These are phyloP conservation scores for Leccinum fibrillosum DNA, from an alignment of 768 basidiomycete species.

Conservation along the genomic window DNA sequence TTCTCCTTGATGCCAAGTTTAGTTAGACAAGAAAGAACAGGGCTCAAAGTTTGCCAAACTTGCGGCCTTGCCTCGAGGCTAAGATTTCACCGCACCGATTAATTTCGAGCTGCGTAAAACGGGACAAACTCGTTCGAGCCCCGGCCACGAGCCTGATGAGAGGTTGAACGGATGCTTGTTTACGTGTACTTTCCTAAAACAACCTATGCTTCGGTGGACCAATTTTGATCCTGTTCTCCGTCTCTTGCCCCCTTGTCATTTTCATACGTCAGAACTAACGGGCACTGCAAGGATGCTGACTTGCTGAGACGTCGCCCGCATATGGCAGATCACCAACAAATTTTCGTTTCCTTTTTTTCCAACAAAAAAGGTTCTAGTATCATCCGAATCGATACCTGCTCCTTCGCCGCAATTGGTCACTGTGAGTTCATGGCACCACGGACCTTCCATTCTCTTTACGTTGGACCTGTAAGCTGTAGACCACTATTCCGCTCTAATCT, in stretches of 20 bases:
- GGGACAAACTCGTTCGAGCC: neutral
- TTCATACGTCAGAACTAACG: neutral
- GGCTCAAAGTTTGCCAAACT: neutral
- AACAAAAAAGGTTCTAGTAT: neutral
- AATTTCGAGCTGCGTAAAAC: neutral
- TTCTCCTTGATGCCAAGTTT: neutral
- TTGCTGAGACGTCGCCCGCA: neutral
- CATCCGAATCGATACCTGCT: neutral
- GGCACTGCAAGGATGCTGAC: neutral
- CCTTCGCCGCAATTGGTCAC: neutral
- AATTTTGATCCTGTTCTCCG: neutral
- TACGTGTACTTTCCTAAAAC: conserved; percentile 1
- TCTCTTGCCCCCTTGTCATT: neutral
- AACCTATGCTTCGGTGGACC: neutral
- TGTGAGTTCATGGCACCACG: neutral
- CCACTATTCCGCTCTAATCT: conserved; percentile 11
- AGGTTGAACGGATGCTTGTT: neutral
- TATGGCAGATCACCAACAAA: neutral
- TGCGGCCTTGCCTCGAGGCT: neutral
- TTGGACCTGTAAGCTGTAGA: neutral
- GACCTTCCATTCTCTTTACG: neutral
- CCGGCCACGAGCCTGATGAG: conserved; percentile 4
- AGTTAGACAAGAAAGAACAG: neutral
- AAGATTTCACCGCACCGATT: neutral
- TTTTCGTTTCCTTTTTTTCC: neutral